Conservation (phyloP, 345 rosid genomes). For the Firmiana major region DNA sequence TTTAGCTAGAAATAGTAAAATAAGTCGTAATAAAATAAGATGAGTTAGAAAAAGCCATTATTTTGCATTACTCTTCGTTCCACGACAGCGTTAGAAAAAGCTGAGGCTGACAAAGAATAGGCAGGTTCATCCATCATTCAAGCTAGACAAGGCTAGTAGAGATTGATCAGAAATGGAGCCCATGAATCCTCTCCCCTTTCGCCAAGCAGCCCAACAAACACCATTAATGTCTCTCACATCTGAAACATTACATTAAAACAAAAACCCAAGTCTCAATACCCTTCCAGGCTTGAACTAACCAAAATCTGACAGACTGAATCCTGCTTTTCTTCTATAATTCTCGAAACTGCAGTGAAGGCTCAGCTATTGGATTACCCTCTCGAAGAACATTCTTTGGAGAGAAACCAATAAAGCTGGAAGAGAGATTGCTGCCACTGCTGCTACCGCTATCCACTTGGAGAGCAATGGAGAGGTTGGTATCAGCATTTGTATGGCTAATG, state of each 20-base stretch:
- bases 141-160: neutral
- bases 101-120: neutral
- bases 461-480: conserved; percentile 37
- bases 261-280: neutral
- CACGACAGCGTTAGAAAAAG: neutral
- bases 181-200: neutral
- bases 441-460: conserved; percentile 10
- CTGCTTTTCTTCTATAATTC: neutral
- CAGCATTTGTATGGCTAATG: neutral
- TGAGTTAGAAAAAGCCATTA: too few relatives aligned
- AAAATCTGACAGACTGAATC: neutral
- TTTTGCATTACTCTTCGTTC: too few relatives aligned
- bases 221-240: neutral
- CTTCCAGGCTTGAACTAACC: neutral
- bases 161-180: neutral
- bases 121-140: neutral
- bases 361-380: conserved; percentile 3
- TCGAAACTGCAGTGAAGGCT: conserved; percentile 9
- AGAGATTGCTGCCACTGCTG: neutral
- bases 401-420: conserved; percentile 8
- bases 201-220: conserved; percentile 5
- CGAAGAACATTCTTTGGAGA: conserved; percentile 13
- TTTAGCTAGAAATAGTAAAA: too few relatives aligned
- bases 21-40: too few relatives aligned
- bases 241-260: neutral